phyloP scores from a whole-genome alignment of 179 eudicot species.

The Pouteria campechiana region DNA sequence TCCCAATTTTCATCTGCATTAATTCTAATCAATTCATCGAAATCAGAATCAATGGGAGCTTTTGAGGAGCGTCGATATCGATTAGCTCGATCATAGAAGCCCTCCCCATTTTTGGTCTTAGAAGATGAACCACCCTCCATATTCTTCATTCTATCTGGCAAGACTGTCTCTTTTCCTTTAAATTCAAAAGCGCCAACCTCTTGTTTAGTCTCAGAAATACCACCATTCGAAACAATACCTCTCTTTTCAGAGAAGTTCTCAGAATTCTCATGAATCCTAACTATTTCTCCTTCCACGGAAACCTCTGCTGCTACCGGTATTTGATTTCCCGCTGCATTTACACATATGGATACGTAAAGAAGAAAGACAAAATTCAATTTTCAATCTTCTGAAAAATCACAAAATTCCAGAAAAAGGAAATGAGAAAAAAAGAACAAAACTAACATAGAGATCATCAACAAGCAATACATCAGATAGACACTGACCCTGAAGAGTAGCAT shows the following conservation, averaged over 20 bases:
- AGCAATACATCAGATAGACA: too few species aligned
- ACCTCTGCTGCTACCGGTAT: too few species aligned
- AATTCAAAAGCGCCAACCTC: conserved; percentile 11
- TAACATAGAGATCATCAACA: too few species aligned
- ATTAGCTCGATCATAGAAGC: conserved; percentile 8
- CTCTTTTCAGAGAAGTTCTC: conserved; percentile 15
- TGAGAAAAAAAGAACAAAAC: not conserved
- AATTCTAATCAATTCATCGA: not conserved
- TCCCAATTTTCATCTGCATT: conserved; percentile 13
- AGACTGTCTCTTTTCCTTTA: conserved; percentile 9
- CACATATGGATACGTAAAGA: too few species aligned
- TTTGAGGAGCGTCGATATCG: conserved; percentile 13
- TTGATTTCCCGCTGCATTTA: conserved; percentile 20
- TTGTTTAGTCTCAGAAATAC: conserved; percentile 8
- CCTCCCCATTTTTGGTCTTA: conserved; percentile 14
- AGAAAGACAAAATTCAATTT: conserved; percentile 5
- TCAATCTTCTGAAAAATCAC: not conserved
- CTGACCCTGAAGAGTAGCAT: conserved; percentile 73
- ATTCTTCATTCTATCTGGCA: conserved; percentile 12
- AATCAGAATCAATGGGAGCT: conserved; percentile 7
- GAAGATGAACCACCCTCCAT: conserved; percentile 20
- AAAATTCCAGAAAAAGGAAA: not conserved
- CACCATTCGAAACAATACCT: conserved; percentile 5
- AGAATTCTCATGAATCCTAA: conserved; percentile 10
- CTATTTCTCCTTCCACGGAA: too few species aligned